Conservation (phyloP, 352 stramenopile species). For the Globisporangium yorkense region DNA sequence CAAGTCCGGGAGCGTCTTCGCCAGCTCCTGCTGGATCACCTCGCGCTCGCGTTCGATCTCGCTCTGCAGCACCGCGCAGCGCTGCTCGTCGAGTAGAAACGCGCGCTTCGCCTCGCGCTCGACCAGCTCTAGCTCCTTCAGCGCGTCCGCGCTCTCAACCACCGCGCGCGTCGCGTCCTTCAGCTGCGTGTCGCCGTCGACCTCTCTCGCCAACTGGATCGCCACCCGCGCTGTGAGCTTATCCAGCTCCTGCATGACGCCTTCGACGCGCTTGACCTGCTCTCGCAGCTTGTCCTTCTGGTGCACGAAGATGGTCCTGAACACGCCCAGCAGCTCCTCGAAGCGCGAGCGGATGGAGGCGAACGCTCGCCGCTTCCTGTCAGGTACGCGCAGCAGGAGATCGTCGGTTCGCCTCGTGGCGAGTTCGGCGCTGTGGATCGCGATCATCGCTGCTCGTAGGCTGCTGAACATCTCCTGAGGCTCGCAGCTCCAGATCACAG, state of each 20-base stretch:
- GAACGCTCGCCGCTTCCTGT: slow-evolving; percentile 17
- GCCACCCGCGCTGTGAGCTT: background rate
- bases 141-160: slow-evolving; percentile 14
- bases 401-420: too few relatives aligned
- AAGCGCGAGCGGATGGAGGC: slow-evolving; percentile 25
- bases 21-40: slow-evolving; percentile 47
- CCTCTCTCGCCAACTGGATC: slow-evolving; percentile 17
- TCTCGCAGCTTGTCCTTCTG: slow-evolving; percentile 27
- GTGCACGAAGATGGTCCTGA: slow-evolving; percentile 40
- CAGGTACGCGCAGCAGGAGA: background rate
- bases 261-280: background rate
- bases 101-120: slow-evolving; percentile 37
- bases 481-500: background rate
- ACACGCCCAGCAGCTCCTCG: slow-evolving; percentile 39
- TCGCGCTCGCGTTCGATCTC: slow-evolving; percentile 53
- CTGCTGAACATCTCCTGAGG: background rate
- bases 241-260: slow-evolving; percentile 3
- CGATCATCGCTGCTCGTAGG: slow-evolving; percentile 7
- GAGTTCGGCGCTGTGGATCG: background rate
- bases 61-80: slow-evolving; percentile 39
- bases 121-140: slow-evolving; percentile 26
- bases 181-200: slow-evolving; percentile 29
- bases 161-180: slow-evolving; percentile 27
- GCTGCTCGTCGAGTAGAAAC: slow-evolving; percentile 57
- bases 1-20: slow-evolving; percentile 56